phyloP scores from a whole-genome alignment of 306 rosid species.

The Casuarina cunninghamiana region DNA sequence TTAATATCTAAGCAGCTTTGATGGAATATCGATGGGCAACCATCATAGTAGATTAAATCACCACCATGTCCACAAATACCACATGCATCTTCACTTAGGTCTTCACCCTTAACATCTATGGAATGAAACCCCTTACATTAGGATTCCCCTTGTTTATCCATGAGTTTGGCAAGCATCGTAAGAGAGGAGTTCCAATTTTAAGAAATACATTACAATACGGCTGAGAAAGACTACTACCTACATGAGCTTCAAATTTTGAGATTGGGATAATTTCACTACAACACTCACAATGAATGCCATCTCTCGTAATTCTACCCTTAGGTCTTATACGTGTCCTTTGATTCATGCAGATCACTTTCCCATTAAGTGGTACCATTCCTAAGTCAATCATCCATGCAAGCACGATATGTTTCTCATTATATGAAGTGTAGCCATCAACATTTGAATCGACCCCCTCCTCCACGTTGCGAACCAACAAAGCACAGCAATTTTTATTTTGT shows the following conservation, averaged over 20 bases:
- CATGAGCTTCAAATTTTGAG: conserved; percentile 70
- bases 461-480: conserved; percentile 67
- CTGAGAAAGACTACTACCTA: conserved; percentile 53
- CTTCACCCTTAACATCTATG: conserved; percentile 74
- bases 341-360: conserved; percentile 62
- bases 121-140: conserved; percentile 56
- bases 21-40: conserved; percentile 97
- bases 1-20: conserved; percentile 79
- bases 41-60: conserved; percentile 86
- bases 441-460: conserved; percentile 60
- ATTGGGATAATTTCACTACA: conserved; percentile 57
- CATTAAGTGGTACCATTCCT: conserved; percentile 64
- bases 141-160: conserved; percentile 83
- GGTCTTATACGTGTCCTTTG: conserved; percentile 34
- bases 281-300: conserved; percentile 85
- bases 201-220: conserved; percentile 58
- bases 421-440: conserved; percentile 67
- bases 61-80: conserved; percentile 99
- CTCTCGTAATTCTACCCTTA: conserved; percentile 69
- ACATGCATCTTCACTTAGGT: conserved; percentile 95
- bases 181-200: conserved; percentile 67
- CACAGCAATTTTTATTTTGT: conserved; percentile 53
- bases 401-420: conserved; percentile 76
- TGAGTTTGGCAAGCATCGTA: conserved; percentile 80
- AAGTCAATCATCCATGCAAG: conserved; percentile 88